Evolutionary conservation across 352 stramenopile genomes (phyloP).

Genomic region (Phytophthora hybrid): DNA sequence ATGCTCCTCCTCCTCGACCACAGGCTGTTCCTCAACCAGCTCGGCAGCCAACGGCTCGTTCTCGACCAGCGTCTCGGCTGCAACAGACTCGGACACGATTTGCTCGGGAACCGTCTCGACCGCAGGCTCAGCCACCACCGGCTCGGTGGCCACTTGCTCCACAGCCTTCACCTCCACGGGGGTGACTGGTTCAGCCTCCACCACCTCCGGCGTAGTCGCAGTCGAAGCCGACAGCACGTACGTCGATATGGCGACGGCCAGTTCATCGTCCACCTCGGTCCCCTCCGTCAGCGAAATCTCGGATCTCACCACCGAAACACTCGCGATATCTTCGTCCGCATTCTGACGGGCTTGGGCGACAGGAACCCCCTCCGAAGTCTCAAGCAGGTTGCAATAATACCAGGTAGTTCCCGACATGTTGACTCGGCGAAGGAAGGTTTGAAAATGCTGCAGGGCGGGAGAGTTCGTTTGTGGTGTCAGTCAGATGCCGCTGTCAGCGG

Average conservation of each 20-base stretch:
- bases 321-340: background rate
- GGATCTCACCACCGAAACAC: slow-evolving; percentile 7
- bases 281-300: background rate
- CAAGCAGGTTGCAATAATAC: slow-evolving; percentile 41
- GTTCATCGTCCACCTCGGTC: slow-evolving; percentile 23
- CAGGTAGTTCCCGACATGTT: slow-evolving; percentile 33
- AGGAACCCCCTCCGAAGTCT: slow-evolving; percentile 13
- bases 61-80: background rate
- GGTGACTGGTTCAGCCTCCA: background rate
- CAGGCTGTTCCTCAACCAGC: background rate
- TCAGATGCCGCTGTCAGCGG: slow-evolving; percentile 10
- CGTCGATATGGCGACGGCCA: slow-evolving; percentile 25
- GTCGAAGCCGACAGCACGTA: slow-evolving; percentile 27
- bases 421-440: slow-evolving; percentile 2
- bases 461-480: slow-evolving; percentile 27
- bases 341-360: slow-evolving; percentile 28
- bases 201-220: slow-evolving; percentile 11
- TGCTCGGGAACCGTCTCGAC: slow-evolving; percentile 3
- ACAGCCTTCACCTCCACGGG: background rate
- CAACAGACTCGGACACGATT: slow-evolving; percentile 7
- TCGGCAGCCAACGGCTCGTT: background rate
- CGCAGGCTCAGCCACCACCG: background rate
- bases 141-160: background rate
- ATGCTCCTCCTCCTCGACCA: background rate
- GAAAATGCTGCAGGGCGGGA: slow-evolving; percentile 21